Evolutionary conservation across 75 land plant genomes (phyloP).

Genomic region (Adiantum capillusveneris): DNA sequence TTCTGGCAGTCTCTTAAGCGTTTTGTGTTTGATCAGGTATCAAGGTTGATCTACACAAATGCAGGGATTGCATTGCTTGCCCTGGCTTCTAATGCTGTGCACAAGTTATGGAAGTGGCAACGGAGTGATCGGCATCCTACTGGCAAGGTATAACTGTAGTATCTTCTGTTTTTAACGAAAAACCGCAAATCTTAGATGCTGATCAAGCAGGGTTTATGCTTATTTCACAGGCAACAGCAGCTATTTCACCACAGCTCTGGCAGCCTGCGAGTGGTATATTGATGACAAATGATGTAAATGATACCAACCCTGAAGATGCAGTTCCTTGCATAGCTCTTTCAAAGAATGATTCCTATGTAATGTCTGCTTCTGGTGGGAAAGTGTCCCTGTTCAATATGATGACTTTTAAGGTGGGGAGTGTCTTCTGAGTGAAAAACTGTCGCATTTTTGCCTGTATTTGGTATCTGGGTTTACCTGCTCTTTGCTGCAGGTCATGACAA

Average conservation of each 20-base stretch:
- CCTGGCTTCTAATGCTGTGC: too few species aligned
- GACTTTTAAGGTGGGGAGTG: constrained; percentile 59
- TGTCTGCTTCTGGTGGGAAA: constrained; percentile 85
- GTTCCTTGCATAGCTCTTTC: constrained; percentile 71
- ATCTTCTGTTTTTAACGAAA: too few species aligned
- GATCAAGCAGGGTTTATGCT: too few species aligned
- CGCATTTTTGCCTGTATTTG: neutral
- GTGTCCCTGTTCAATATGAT: constrained; percentile 72
- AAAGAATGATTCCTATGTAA: constrained; percentile 78
- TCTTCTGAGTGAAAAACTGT: too few species aligned
- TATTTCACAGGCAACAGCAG: constrained; percentile 64
- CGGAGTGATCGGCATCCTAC: too few species aligned
- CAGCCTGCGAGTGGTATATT: constrained; percentile 62
- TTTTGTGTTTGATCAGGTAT: too few species aligned
- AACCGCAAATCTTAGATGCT: too few species aligned
- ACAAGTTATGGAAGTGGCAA: too few species aligned
- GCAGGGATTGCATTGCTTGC: too few species aligned
- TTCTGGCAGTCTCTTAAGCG: too few species aligned
- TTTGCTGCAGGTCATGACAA: constrained; percentile 36
- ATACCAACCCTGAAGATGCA: constrained; percentile 54
- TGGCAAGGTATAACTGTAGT: too few species aligned
- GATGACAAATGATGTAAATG: constrained; percentile 66
- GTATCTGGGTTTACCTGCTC: constrained; percentile 3
- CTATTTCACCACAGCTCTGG: constrained; percentile 53
- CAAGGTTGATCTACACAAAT: too few species aligned